Evolutionary conservation across 2,329 filamentous ascomycete species (phyloP).

Genomic region (Colletotrichum salicis): DNA sequence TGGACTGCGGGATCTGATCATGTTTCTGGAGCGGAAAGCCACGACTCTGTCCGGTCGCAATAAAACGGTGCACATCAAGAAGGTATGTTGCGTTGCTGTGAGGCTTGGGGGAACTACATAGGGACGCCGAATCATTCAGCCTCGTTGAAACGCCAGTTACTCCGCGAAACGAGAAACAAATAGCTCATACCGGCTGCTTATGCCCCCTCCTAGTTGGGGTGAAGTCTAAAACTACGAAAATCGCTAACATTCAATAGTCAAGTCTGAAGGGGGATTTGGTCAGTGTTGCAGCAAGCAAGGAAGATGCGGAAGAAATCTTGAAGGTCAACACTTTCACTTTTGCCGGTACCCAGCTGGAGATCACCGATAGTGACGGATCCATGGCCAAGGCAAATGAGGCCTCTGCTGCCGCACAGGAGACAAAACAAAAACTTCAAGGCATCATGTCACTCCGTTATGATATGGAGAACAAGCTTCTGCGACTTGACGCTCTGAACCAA

Average conservation of each 20-base stretch:
- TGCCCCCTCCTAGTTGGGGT: conserved; percentile 47
- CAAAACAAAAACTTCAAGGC: conserved; percentile 74
- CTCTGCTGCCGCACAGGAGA: conserved; percentile 65
- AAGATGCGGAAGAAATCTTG: conserved; percentile 71
- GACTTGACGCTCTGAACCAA: conserved; percentile 80
- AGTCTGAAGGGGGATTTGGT: conserved; percentile 75
- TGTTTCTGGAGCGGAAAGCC: conserved; percentile 78
- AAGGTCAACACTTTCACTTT: conserved; percentile 77
- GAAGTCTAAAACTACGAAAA: conserved; percentile 45
- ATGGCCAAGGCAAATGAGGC: conserved; percentile 58
- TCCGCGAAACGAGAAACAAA: conserved; percentile 49
- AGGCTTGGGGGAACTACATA: conserved; percentile 38
- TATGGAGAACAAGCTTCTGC: conserved; percentile 76
- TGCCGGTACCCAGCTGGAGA: conserved; percentile 70
- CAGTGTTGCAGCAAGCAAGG: conserved; percentile 72
- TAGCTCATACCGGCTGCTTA: conserved; percentile 49
- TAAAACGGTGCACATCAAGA: conserved; percentile 73
- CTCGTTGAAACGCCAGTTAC: conserved; percentile 42
- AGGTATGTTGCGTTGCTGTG: conserved; percentile 73
- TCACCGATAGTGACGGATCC: conserved; percentile 57
- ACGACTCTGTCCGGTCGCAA: conserved; percentile 54
- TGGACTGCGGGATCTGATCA: conserved; percentile 71
- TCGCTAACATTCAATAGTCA: conserved; percentile 79
- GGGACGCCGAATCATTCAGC: conserved; percentile 49
- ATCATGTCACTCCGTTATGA: conserved; percentile 83